Evolutionary conservation across 2,329 filamentous ascomycete species (phyloP).

Genomic region (Cercospora nicotianae): DNA sequence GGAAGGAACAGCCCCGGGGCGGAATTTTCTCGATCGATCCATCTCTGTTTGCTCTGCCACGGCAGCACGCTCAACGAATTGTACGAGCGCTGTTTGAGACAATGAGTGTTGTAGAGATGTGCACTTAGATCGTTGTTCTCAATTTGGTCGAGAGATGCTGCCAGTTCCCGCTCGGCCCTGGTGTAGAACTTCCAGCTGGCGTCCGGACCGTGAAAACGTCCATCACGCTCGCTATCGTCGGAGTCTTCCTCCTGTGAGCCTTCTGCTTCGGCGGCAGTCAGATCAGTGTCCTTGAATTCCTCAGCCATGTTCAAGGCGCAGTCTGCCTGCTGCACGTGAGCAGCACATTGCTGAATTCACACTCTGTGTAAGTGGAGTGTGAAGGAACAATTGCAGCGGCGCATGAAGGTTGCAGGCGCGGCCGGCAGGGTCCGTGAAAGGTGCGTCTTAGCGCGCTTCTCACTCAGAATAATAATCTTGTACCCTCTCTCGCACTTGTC

Average conservation of each 20-base stretch:
- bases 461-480: slow-evolving; percentile 6
- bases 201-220: slow-evolving; percentile 68
- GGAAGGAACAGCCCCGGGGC: slow-evolving; percentile 45
- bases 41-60: slow-evolving; percentile 46
- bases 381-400: neutral
- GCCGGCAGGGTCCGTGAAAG: neutral
- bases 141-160: slow-evolving; percentile 62
- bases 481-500: neutral
- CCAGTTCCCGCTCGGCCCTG: slow-evolving; percentile 61
- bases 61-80: neutral
- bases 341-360: neutral
- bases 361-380: neutral
- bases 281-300: neutral
- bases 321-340: neutral
- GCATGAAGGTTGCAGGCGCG: neutral
- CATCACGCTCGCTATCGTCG: slow-evolving; percentile 43
- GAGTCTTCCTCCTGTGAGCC: slow-evolving; percentile 6
- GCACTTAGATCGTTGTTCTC: slow-evolving; percentile 67
- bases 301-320: neutral
- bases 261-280: neutral
- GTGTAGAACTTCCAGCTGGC: slow-evolving; percentile 68
- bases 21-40: slow-evolving; percentile 40
- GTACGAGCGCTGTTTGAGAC: slow-evolving; percentile 57
- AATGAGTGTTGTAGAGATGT: slow-evolving; percentile 78
- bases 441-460: slow-evolving; percentile 5